Conservation (phyloP, 2,329 filamentous ascomycete genomes). For the Graphilbum ipis-grandicollis region DNA sequence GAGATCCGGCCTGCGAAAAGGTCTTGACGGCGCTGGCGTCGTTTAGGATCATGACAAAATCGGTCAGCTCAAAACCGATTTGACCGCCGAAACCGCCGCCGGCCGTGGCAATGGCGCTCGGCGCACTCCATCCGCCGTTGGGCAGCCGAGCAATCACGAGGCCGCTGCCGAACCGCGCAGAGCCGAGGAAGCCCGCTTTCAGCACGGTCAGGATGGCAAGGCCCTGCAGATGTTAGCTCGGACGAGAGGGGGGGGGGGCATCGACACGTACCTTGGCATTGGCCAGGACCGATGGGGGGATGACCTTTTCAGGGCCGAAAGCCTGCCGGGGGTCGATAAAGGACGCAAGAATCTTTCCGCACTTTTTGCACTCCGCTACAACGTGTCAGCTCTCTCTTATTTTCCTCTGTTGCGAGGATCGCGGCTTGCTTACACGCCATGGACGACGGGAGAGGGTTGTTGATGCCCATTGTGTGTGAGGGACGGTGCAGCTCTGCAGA, state of each 20-base stretch:
- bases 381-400: not conserved
- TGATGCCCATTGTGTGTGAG: constrained; percentile 35
- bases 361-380: constrained; percentile 91
- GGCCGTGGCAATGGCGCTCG: constrained; percentile 63
- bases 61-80: constrained; percentile 74
- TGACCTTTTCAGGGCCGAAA: constrained; percentile 93
- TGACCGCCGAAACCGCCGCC: constrained; percentile 74
- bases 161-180: constrained; percentile 64
- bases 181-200: constrained; percentile 75
- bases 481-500: not conserved
- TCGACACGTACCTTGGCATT: constrained; percentile 61
- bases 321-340: constrained; percentile 89
- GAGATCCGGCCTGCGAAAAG: constrained; percentile 78
- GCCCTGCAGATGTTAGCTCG: constrained; percentile 26
- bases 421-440: constrained; percentile 42
- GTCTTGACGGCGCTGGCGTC: constrained; percentile 77
- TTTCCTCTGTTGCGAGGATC: not conserved
- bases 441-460: constrained; percentile 50
- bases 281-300: constrained; percentile 74
- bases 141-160: constrained; percentile 65
- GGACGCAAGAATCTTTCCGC: constrained; percentile 83
- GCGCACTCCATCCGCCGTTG: constrained; percentile 66
- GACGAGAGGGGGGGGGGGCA: not conserved
- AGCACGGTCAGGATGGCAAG: constrained; percentile 75
- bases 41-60: constrained; percentile 98